Base-by-base conservation (phyloP, 106 monocot species). In the Phalaenopsis aphrodite region DNA sequence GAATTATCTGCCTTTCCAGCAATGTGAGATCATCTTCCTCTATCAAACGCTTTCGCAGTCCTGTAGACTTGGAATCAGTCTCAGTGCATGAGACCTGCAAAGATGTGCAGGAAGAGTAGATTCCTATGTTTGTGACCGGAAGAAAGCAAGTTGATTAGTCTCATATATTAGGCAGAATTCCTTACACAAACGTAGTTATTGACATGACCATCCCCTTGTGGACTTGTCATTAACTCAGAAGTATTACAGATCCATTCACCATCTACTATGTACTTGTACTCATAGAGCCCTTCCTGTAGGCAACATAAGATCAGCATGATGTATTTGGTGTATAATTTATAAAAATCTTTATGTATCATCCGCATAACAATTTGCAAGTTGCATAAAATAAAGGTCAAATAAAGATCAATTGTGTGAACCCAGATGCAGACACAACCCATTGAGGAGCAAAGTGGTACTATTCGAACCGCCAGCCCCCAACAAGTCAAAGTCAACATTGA, bases 231-330 rank as follows among this genome's bases (percentile, higher is more conserved):
- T 23, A 80, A 64, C 82, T 98, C 97, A 58, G 86, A 36, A 23
- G 83, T 55, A 56, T 94, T 98, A 81, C 83, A 87, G 18, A 81
- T 84, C 97, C 97, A 98, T 78, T 89, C 68, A 55, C 91, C 98
- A 73, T 94, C 89, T 17, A 94, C 64, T 47, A 99, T 88, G 74
- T 99, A 99, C 78, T 99, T 99, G 88, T 99, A 99, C 78, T 99
- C 98, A 42, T 99, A 99, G 9, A 67, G 80, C 57, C 98, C 98
- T 74, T 93, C 91, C 98, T 99, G 55, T 15, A 49, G 81, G 15
- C 8, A 72, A 37, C 3, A 8, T 2, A 55, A 75, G 76, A 48
- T 76, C 49, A 47, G 76, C 30, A 30, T 49, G 5, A 24, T 49
- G 46, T 49, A 5, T 69, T 55, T 5, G 48, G 23, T 5, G 8